Evolutionary conservation across 352 stramenopile species (phyloP), one percentile per base, ranked within the genome.

Genomic region (Globisporangium radiosum): DNA sequence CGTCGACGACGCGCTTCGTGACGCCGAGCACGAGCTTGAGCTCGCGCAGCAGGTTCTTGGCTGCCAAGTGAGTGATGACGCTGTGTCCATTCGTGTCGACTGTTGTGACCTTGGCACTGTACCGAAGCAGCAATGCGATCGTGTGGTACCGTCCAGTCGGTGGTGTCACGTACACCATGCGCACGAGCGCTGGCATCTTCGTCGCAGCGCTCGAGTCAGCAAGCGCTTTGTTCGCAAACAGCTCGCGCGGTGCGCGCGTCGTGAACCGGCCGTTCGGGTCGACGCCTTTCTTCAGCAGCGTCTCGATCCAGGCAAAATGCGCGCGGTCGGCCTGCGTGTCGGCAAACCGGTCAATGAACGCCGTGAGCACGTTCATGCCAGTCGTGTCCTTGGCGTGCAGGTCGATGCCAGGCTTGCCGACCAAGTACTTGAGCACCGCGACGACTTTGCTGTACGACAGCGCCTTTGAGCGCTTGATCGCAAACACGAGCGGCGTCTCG

Each of bases 291-390:
- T 86, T 83, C n/a, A 90, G 55, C 9, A 90, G 42, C 9, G n/a
- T 64, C 53, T 90, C 76, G 1, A 81, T 42, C 67, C 72, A 76
- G 33, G 68, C 54, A 48, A 81, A 86, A 19, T 70, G 62, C 17
- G 54, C n/a, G 59, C 62, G 53, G 59, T 64, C 37, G 47, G 25
- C 39, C 8, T 68, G 47, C 8, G 36, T 60, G n/a, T 76, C 57
- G 4, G 61, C 71, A 58, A 89, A 88, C 17, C 73, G 73, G 44
- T 91, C 81, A 14, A 91, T n/a, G 17, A 82, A 75, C 4, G 70
- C 72, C 1, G 66, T 63, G 11, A 89, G 61, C 1, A 86, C 36
- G 51, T 87, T 91, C 51, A 70, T 65, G 7, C 78, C 79, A 7
- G 44, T 61, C 2, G 52, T 42, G 45, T 89, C 77, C 19, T 71